Evolutionary conservation across 2,329 filamentous ascomycete genomes (phyloP).

Genomic region (Knoxdaviesia capensis): DNA sequence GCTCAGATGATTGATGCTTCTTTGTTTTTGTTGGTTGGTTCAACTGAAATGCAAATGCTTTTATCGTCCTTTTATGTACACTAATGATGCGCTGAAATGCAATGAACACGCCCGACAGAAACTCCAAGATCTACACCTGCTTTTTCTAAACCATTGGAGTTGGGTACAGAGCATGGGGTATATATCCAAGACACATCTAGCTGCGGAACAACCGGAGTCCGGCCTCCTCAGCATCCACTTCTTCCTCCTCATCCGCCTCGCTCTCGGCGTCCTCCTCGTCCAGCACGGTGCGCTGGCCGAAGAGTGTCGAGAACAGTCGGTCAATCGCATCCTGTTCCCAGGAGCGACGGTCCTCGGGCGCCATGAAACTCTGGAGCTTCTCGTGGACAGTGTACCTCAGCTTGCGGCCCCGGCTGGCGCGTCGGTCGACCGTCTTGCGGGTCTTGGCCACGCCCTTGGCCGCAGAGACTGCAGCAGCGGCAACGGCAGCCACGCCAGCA

Average conservation of each 20-base stretch:
- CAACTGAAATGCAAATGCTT: too few species aligned
- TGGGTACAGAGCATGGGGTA: too few species aligned
- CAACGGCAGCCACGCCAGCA: conserved; percentile 29
- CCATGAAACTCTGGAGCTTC: conserved; percentile 97
- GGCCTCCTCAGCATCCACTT: conserved; percentile 28
- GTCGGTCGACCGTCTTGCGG: conserved; percentile 72
- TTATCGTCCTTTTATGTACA: too few species aligned
- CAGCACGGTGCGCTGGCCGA: conserved; percentile 49
- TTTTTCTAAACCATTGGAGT: too few species aligned
- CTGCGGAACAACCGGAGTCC: conserved; percentile 32
- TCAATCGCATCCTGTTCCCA: conserved; percentile 74
- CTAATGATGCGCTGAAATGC: too few species aligned
- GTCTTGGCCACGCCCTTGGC: conserved; percentile 60
- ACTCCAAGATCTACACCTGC: too few species aligned
- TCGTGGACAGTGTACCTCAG: conserved; percentile 89
- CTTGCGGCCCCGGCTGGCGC: conserved; percentile 87
- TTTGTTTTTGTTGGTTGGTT: too few species aligned
- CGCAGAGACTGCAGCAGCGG: conserved; percentile 44
- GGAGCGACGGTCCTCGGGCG: conserved; percentile 56
- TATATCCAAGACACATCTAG: conserved; percentile 6
- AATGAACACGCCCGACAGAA: too few species aligned
- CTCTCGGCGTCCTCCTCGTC: conserved; percentile 35
- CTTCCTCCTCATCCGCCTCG: conserved; percentile 29
- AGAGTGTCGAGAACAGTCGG: conserved; percentile 52
- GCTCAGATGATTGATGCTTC: too few species aligned